Conservation (phyloP, 176 grass and related monocot species). For the Carex scoparia region DNA sequence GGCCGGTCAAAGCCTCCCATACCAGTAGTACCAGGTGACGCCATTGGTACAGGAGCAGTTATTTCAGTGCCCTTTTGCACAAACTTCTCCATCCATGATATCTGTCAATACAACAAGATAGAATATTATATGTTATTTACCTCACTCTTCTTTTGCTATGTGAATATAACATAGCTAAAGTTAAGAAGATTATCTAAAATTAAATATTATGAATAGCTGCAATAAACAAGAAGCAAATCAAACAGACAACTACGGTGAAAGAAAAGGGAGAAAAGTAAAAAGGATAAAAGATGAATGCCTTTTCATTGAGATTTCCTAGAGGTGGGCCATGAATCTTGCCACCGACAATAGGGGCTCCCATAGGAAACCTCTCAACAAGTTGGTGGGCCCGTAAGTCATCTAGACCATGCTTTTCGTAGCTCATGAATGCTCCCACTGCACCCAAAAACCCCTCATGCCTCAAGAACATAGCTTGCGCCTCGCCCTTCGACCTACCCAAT, state of each 20-base stretch:
- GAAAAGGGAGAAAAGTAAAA: slow-evolving; percentile 2
- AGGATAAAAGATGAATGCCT: slow-evolving; percentile 46
- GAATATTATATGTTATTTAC: not conserved
- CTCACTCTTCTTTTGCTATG: not conserved
- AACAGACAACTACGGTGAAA: slow-evolving; percentile 25
- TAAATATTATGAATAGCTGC: not conserved
- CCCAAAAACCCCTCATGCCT: slow-evolving; percentile 95
- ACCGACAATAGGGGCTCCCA: slow-evolving; percentile 89
- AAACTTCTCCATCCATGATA: slow-evolving; percentile 99
- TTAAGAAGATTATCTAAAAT: not conserved
- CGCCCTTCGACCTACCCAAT: slow-evolving; percentile 78
- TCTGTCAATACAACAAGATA: slow-evolving; percentile 38
- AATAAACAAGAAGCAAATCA: slow-evolving; percentile 22
- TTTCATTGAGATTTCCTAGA: slow-evolving; percentile 89
- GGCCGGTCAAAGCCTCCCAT: slow-evolving; percentile 99
- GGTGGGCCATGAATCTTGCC: slow-evolving; percentile 96
- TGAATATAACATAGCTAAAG: not conserved
- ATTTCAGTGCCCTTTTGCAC: slow-evolving; percentile 94
- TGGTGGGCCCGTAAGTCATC: slow-evolving; percentile 88
- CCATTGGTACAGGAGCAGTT: slow-evolving; percentile 94
- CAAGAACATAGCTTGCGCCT: slow-evolving; percentile 90
- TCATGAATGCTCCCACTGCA: slow-evolving; percentile 96
- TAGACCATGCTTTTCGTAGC: slow-evolving; percentile 92
- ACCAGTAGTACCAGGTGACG: slow-evolving; percentile 81
- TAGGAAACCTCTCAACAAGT: slow-evolving; percentile 94